These are phyloP conservation scores for Hemileia vastatrix DNA, from an alignment of 1,284 basidiomycete species.

Conservation along the genomic window DNA sequence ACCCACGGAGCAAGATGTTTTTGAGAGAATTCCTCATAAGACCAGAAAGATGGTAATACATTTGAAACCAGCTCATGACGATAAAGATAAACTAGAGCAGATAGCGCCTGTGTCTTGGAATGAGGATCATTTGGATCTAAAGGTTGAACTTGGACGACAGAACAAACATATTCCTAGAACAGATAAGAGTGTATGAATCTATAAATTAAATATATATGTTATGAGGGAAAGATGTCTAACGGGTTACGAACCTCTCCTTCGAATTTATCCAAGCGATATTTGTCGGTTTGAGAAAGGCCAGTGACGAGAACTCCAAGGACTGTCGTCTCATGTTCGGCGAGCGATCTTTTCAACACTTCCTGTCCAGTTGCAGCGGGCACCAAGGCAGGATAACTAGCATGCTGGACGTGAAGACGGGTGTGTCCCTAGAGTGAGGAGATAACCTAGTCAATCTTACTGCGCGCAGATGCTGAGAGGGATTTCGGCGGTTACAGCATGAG, in stretches of 20 bases:
- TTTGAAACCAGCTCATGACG: background rate
- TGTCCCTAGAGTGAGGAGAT: too few relatives aligned
- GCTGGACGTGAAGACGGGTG: too few relatives aligned
- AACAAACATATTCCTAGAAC: too few relatives aligned
- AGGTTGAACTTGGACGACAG: background rate
- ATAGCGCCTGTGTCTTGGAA: background rate
- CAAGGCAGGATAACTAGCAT: too few relatives aligned
- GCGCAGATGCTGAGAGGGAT: too few relatives aligned
- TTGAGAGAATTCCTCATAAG: constrained; percentile 5
- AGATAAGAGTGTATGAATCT: too few relatives aligned
- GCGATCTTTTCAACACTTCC: too few relatives aligned
- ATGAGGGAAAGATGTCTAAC: background rate
- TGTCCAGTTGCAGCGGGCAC: too few relatives aligned
- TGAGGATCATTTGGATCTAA: background rate
- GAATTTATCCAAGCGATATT: background rate
- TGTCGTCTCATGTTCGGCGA: background rate
- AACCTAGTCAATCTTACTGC: too few relatives aligned
- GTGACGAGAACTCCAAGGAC: background rate
- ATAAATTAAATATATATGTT: background rate
- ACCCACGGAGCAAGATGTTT: constrained; percentile 5
- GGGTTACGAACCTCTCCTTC: background rate
- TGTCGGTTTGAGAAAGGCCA: background rate
- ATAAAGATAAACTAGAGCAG: constrained; percentile 11
- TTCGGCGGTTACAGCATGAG: too few relatives aligned
- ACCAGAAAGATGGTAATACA: constrained; percentile 1